Percentiles rank a stretch among this genome's conserved stretches.
These are phyloP conservation scores for Aspergillus carlsbadensis DNA, from an alignment of 495 filamentous ascomycete species.

Conservation along the genomic window DNA sequence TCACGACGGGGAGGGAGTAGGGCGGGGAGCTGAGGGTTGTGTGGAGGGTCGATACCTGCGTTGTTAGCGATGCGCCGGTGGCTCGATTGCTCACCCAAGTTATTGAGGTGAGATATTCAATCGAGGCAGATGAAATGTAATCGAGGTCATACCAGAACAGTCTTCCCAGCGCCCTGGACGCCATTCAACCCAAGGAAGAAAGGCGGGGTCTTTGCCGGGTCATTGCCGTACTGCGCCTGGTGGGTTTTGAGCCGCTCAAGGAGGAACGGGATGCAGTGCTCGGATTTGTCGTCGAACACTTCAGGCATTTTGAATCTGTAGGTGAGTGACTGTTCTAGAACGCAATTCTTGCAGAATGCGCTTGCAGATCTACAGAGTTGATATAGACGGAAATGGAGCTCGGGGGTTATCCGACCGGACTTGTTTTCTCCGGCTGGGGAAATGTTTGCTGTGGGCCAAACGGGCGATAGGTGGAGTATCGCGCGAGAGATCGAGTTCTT, in stretches of 20 bases:
- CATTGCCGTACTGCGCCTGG: constrained; percentile 31
- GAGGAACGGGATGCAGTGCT: constrained; percentile 83
- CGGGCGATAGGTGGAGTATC: neutral
- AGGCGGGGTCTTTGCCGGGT: constrained; percentile 44
- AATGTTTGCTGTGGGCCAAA: constrained; percentile 1
- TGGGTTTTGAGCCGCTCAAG: constrained; percentile 61
- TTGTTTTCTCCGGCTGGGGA: constrained; percentile 1
- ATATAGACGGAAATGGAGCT: constrained; percentile 2
- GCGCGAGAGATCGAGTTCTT: constrained; percentile 2
- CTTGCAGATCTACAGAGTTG: neutral
- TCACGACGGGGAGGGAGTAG: constrained; percentile 67
- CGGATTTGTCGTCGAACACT: constrained; percentile 83
- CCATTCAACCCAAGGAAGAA: constrained; percentile 64
- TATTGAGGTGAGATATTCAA: neutral
- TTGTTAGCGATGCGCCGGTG: too few species aligned
- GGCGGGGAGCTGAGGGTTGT: constrained; percentile 63
- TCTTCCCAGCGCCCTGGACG: constrained; percentile 88
- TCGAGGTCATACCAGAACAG: constrained; percentile 62
- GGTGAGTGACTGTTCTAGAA: neutral
- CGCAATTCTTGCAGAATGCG: neutral
- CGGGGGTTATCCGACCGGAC: constrained; percentile 14
- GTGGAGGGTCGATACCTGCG: constrained; percentile 62
- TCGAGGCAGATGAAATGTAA: neutral
- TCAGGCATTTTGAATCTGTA: constrained; percentile 37
- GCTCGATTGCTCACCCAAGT: too few species aligned